A percentile compares a stretch with the other conserved stretches of the same genome.
These are phyloP conservation scores for Citrus reticulata DNA, from an alignment of 345 rosid species.

Conservation along the genomic window DNA sequence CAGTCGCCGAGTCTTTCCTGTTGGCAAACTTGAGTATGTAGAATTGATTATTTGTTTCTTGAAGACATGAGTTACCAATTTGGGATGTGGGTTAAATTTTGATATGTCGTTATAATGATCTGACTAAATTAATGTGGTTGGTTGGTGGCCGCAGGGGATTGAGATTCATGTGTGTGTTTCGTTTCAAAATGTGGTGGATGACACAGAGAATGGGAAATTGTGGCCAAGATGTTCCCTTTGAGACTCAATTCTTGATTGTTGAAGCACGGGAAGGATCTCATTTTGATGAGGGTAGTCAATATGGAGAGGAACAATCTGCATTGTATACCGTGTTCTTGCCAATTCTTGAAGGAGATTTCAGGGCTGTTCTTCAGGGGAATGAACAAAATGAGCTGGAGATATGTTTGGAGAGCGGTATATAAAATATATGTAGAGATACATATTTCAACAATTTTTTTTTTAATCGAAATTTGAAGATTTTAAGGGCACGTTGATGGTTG, in stretches of 20 bases:
- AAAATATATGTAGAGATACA: too few relatives aligned
- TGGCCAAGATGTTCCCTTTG: constrained; percentile 58
- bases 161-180: constrained; percentile 62
- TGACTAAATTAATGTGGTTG: not conserved
- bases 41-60: not conserved
- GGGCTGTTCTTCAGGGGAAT: constrained; percentile 68
- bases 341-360: constrained; percentile 63
- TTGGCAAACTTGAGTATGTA: constrained; percentile 58
- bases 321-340: constrained; percentile 52
- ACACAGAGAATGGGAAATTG: constrained; percentile 64
- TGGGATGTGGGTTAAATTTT: not conserved
- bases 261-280: constrained; percentile 45
- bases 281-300: constrained; percentile 19
- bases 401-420: constrained; percentile 62
- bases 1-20: constrained; percentile 49
- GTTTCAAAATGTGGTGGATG: constrained; percentile 84
- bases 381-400: constrained; percentile 56
- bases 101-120: not conserved
- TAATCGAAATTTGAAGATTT: not conserved
- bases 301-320: constrained; percentile 25
- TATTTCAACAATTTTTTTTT: too few relatives aligned
- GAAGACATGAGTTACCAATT: not conserved
- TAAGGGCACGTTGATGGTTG: not conserved
- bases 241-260: constrained; percentile 59
- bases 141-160: constrained; percentile 41